phyloP scores from a whole-genome alignment of 2,329 filamentous ascomycete species.

The Colletotrichum eremochloae region DNA sequence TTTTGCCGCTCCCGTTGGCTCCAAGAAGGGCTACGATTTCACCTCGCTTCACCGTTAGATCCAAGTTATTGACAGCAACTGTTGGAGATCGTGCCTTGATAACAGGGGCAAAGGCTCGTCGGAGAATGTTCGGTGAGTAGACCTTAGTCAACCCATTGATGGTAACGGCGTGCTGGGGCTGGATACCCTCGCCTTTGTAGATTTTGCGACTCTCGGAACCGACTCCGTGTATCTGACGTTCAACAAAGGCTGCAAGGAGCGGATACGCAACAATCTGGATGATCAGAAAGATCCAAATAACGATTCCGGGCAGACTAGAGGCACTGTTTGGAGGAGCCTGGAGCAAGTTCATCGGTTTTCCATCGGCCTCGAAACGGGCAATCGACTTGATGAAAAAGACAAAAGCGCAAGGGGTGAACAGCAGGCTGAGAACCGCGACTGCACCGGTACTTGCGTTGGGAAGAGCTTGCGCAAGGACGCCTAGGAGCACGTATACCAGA shows the following conservation, averaged over 20 bases:
- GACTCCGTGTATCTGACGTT: constrained; percentile 66
- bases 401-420: constrained; percentile 91
- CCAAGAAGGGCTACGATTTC: constrained; percentile 85
- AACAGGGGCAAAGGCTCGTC: constrained; percentile 62
- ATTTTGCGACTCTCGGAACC: constrained; percentile 68
- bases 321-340: constrained; percentile 72
- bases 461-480: constrained; percentile 84
- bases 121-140: constrained; percentile 76
- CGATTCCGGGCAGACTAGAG: constrained; percentile 79
- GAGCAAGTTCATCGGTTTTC: constrained; percentile 71
- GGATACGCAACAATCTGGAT: constrained; percentile 85
- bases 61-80: constrained; percentile 80
- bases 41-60: constrained; percentile 77
- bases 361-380: constrained; percentile 79
- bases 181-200: constrained; percentile 46
- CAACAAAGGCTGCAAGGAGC: constrained; percentile 79
- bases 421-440: constrained; percentile 77
- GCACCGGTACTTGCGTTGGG: constrained; percentile 71
- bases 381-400: constrained; percentile 83
- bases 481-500: constrained; percentile 80
- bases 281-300: constrained; percentile 81
- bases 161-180: constrained; percentile 71
- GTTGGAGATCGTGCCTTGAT: constrained; percentile 72
- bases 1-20: constrained; percentile 83
- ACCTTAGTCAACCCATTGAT: constrained; percentile 82